Base-by-base conservation (phyloP, 2,329 filamentous ascomycete genomes). In the Pyrenochaeta sp. region DNA sequence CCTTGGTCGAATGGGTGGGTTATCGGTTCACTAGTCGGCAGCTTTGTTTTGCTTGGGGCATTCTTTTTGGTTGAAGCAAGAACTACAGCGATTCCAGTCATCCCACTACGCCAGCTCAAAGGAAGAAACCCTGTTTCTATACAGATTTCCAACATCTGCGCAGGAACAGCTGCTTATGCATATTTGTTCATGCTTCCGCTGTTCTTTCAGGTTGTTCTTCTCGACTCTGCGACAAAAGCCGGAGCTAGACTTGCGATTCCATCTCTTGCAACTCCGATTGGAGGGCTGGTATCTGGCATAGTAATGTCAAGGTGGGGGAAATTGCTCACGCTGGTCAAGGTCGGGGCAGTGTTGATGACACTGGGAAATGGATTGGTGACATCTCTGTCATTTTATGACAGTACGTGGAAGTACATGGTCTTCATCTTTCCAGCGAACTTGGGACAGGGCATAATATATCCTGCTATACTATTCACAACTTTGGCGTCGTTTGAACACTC, bases 131-230 rank as follows among this genome's bases (percentile, higher is more conserved):
- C 81, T 0, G 67, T 84, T 1, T 73, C 80, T 3, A 81, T 79
- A 3, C 81, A 84, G 50, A 69, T 81, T 15, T 75, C 81, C 34
- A 87, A 86, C 48, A 71, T 86, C 9, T 84, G 80, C 43, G 79
- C 80, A 2, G 83, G 84, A 0, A 77, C 85, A 63, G 77, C 82
- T 7, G 81, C 81, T 1, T 87, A 86, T 62, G 82, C 81, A 11
- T 77, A 75, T 43, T 67, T 78, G n/a, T 78, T 78, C 53, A 77
- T 71, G 30, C 64, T 77, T 1, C 75, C 75, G 1, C 60, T 78
- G 0, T 73, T 77, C 44, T 78, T 89, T 72, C 87, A 90, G 65
- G 86, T 85, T 24, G 87, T 90, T 18, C 83, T 89, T 34, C 78
- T 88, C 37, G 75, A 78, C 31, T 74, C 70, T 11, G 68, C 76